These are phyloP conservation scores for Leccinum boreale DNA, from an alignment of 768 basidiomycete genomes.

Conservation along the genomic window DNA sequence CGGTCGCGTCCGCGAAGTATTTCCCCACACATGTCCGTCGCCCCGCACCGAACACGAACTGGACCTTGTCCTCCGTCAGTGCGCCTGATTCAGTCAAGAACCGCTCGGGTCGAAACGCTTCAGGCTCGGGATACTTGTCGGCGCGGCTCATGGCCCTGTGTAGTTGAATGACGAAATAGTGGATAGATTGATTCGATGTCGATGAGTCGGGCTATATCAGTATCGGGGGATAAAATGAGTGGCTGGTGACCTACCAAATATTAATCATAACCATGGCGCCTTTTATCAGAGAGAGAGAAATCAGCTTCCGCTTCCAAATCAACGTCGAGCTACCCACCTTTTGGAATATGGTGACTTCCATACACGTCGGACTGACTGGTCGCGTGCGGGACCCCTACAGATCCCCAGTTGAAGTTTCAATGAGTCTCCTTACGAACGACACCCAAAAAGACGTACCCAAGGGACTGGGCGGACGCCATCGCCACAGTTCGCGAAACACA, in stretches of 20 bases:
- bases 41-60: conserved; percentile 1
- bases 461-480: conserved; percentile 19
- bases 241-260: not conserved
- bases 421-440: not conserved
- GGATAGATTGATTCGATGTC: not conserved
- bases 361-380: conserved; percentile 17
- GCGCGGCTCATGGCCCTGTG: conserved; percentile 4
- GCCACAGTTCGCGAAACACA: conserved; percentile 21
- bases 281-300: not conserved
- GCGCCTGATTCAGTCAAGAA: not conserved
- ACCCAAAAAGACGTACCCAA: conserved; percentile 3
- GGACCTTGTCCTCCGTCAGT: not conserved
- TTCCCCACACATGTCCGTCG: conserved; percentile 1
- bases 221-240: not conserved
- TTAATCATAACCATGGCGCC: not conserved
- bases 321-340: conserved; percentile 5
- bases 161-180: not conserved
- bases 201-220: not conserved
- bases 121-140: conserved; percentile 3
- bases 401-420: not conserved
- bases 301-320: not conserved
- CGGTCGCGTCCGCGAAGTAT: not conserved
- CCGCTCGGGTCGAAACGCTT: not conserved
- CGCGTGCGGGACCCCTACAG: conserved; percentile 8
- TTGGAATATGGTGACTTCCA: conserved; percentile 18